These are phyloP conservation scores for Physcomitrium patens DNA, from an alignment of 225 moss, liverwort and hornwort species.

Conservation along the genomic window DNA sequence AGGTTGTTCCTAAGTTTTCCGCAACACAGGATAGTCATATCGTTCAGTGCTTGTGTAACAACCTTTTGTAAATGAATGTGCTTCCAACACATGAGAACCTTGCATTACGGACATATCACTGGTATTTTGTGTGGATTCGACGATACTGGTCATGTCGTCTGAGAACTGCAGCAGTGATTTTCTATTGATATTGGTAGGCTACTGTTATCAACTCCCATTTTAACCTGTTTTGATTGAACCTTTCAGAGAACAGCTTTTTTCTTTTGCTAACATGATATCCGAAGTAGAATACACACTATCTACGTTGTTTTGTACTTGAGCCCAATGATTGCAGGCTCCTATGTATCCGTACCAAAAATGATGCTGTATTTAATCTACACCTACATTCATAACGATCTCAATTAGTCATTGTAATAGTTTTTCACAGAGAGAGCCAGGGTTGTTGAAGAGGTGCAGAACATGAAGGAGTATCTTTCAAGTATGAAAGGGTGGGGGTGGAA, in stretches of 20 bases:
- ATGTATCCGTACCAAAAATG: background rate
- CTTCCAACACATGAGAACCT: constrained; percentile 3
- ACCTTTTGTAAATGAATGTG: background rate
- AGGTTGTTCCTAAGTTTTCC: constrained; percentile 13
- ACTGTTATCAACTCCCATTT: background rate
- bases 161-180: background rate
- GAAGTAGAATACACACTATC: background rate
- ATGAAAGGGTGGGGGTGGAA: constrained; percentile 31
- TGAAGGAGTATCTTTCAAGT: background rate
- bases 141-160: background rate
- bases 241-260: background rate
- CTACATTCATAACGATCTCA: background rate
- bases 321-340: background rate
- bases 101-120: constrained; percentile 3
- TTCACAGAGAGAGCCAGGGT: background rate
- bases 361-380: background rate
- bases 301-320: background rate
- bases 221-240: background rate
- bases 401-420: background rate
- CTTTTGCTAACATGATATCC: background rate
- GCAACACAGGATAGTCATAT: constrained; percentile 11
- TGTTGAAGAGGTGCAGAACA: constrained; percentile 11
- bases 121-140: background rate
- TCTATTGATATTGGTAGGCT: background rate
- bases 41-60: constrained; percentile 18